Evolutionary conservation across 1,284 basidiomycete genomes (phyloP), one percentile per base, ranked within the genome.

Genomic region (Inonotus hispidus): DNA sequence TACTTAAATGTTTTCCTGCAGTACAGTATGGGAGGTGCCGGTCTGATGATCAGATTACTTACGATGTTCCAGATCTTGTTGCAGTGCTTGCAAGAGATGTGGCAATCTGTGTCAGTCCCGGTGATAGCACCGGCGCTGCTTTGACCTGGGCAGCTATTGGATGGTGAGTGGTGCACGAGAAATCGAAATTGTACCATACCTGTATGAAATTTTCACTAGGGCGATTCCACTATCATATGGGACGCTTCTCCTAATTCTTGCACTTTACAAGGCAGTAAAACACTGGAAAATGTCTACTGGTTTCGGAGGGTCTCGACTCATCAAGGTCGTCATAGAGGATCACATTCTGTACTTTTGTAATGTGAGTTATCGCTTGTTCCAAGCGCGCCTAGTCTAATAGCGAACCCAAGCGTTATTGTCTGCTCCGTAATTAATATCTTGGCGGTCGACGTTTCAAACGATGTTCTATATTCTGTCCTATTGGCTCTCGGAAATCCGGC

Each of bases 291-390:
- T 41, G 53, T 55, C 53, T 8, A 0, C 37, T 27, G 53, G 53
- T 16, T 38, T 55, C 39, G 21, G 23, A 13, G 53, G 53, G 4
- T 13, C 14, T 19, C 6, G 8, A 16, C 53, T 55, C 21, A 25
- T 43, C 2, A 55, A 55, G 35, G 53, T 55, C 23, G n/a, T 55
- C 8, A 55, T 55, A 13, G 19, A 55, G 21, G 53, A 55, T 23
- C 53, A 55, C 14, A 19, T 55, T 13, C 6, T 55, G 21, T 55
- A 55, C 21, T 55, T n/a, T 39, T 25, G 16, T 8, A 13, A 10
- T 55, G 53, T 55, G 38, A 39, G 53, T 55, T 23, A 14, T n/a
- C 6, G 19, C 38, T 39, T 39, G 6, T 19, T 43, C 14, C 41
- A 43, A 43, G 16, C 10, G 41, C 7, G 41, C 41, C 2, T 14